Evolutionary conservation across 345 rosid species (phyloP), one percentile per base, ranked within the genome.

Genomic region (Populus alba): DNA sequence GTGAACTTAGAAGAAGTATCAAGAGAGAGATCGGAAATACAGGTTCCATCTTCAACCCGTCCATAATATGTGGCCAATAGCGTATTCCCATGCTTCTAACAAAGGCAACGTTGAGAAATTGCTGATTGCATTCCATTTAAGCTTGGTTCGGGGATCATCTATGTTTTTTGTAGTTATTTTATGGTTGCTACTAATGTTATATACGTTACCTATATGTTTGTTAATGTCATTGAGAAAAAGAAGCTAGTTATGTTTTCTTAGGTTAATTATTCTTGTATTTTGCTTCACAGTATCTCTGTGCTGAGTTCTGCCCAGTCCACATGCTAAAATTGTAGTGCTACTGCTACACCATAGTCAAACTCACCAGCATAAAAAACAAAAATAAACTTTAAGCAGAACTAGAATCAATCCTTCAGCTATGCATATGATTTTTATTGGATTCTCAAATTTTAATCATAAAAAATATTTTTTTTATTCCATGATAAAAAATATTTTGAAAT

Each of bases 1-100:
- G 71, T 35, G 53, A 70, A 61, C 66, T 20, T 31, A 31, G 80
- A 77, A 45, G 77, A 77, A 47, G 63, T 22, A n/a, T 18, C 29
- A 15, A 45, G 37, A n/a, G 29, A 59, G 71, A 47, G 7, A 45
- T 68, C 1, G 18, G 53, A 43, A 25, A 47, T 18, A 7, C 29
- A 35, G 72, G 12, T 31, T 25, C 71, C 49, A n/a, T 27, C n/a
- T n/a, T 15, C 43, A 47, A 53, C 15, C 10, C 33, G 47, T 70
- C 49, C 35, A 33, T 68, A 12, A 8, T 53, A 11, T 33, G n/a
- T 29, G 66, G 29, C 62, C 13, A 16, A 15, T n/a, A 22, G 29
- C 62, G 20, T 10, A 39, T 39, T 38, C 47, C 2, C 29, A n/a
- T 23, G n/a, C 17, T 10, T 12, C 15, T 68, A 12, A 17, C 51